A percentile compares a stretch with the other conserved stretches of the same genome.
Evolutionary conservation across 1,139 yeast genomes (phyloP).

Genomic region (Candida sp.): DNA sequence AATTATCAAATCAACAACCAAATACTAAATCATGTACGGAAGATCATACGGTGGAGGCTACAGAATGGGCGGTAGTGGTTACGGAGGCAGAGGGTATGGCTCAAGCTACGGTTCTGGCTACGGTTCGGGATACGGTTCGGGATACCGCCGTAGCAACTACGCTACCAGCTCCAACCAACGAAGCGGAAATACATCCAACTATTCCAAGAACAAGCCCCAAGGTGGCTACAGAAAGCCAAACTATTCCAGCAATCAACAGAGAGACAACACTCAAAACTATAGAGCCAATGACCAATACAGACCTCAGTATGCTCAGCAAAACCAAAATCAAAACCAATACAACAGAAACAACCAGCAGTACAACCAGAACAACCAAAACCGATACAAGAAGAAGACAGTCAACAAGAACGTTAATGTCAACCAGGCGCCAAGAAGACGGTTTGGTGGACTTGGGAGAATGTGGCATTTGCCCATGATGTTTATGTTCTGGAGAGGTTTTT

Average conservation of each 20-base stretch:
- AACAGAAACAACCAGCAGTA: neutral
- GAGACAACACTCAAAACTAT: neutral
- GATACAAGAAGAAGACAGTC: neutral
- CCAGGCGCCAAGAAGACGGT: conserved; percentile 7
- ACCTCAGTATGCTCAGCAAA: neutral
- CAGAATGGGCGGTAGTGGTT: neutral
- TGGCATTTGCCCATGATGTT: conserved; percentile 14
- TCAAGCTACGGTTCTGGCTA: neutral
- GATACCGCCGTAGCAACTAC: neutral
- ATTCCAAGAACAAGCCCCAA: neutral
- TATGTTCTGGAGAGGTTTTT: conserved; percentile 14
- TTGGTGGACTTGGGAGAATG: conserved; percentile 10
- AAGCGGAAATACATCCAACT: neutral
- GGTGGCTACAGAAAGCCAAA: neutral
- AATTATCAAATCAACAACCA: neutral
- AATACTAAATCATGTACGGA: neutral
- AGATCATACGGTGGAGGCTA: neutral
- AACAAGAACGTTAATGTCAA: conserved; percentile 10
- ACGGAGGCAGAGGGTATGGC: neutral
- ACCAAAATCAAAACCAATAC: neutral
- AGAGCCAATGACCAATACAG: neutral
- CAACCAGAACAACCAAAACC: neutral
- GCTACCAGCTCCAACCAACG: neutral
- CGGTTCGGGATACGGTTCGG: too few species aligned
- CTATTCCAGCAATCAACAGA: neutral